Evolutionary conservation across 2,329 filamentous ascomycete genomes (phyloP).

Genomic region (Exophiala lecanii-corni): DNA sequence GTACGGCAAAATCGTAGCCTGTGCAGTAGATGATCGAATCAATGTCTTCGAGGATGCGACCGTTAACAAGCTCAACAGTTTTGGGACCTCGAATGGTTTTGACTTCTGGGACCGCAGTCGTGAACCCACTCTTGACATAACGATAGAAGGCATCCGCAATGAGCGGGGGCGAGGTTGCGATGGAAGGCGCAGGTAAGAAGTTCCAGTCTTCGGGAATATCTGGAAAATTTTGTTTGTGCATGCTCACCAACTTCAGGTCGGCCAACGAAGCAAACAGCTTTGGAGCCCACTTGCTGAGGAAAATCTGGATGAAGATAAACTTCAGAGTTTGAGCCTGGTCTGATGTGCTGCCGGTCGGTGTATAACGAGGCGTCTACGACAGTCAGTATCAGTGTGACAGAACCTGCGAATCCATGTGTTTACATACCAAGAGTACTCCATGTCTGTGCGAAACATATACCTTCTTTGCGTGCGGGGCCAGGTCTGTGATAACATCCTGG

Average conservation of each 20-base stretch:
- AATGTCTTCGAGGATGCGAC: slow-evolving; percentile 22
- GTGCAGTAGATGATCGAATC: slow-evolving; percentile 36
- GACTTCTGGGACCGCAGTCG: slow-evolving; percentile 6
- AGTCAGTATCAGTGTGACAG: no score
- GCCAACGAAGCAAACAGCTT: slow-evolving; percentile 8
- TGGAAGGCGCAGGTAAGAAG: slow-evolving; percentile 5
- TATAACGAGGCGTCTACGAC: slow-evolving; percentile 5
- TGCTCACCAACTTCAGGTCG: not conserved
- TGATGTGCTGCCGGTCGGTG: slow-evolving; percentile 6
- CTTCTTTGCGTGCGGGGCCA: slow-evolving; percentile 19
- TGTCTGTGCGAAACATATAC: slow-evolving; percentile 23
- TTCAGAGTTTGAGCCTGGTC: slow-evolving; percentile 9
- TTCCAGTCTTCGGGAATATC: slow-evolving; percentile 6
- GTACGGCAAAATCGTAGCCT: slow-evolving; percentile 32
- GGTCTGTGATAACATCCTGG: slow-evolving; percentile 22
- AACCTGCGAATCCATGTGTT: no score
- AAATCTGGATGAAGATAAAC: slow-evolving; percentile 11
- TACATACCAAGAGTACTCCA: slow-evolving; percentile 33
- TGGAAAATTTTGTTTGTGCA: slow-evolving; percentile 8
- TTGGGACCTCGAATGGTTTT: slow-evolving; percentile 8
- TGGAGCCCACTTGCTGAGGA: slow-evolving; percentile 6
- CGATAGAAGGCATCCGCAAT: slow-evolving; percentile 27
- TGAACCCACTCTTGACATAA: slow-evolving; percentile 20
- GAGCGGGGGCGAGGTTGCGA: slow-evolving; percentile 3
- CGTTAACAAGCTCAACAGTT: slow-evolving; percentile 7